These are phyloP conservation scores for Mycena polygramma DNA, from an alignment of 768 basidiomycete genomes.

Conservation along the genomic window DNA sequence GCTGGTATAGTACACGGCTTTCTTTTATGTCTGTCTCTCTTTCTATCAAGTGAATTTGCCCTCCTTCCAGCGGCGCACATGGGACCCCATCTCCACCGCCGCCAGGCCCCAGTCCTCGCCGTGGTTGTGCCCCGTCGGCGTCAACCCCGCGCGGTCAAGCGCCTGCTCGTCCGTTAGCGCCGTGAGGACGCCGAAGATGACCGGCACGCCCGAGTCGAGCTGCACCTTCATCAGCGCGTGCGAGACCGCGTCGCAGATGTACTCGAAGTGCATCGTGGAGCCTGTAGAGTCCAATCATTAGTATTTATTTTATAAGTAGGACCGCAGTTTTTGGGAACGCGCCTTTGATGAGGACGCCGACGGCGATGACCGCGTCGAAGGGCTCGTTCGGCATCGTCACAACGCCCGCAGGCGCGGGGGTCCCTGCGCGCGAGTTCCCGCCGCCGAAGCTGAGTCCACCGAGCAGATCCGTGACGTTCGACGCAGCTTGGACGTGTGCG, in stretches of 20 bases:
- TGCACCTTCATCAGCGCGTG: conserved; percentile 96
- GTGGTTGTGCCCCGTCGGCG: conserved; percentile 92
- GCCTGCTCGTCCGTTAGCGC: conserved; percentile 95
- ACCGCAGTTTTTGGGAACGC: neutral
- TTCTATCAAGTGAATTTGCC: conserved; percentile 65
- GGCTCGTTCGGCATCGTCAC: conserved; percentile 65
- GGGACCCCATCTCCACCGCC: conserved; percentile 92
- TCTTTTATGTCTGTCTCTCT: neutral
- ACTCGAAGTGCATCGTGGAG: conserved; percentile 99
- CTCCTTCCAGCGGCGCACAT: conserved; percentile 73
- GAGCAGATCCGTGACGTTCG: conserved; percentile 85
- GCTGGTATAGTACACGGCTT: conserved; percentile 13
- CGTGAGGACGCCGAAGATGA: conserved; percentile 97
- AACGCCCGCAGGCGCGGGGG: conserved; percentile 59
- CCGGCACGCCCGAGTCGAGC: conserved; percentile 92
- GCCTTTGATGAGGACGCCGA: conserved; percentile 97
- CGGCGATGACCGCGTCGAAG: conserved; percentile 96
- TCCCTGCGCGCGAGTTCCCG: conserved; percentile 62
- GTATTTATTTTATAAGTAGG: too few species aligned
- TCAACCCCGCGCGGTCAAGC: conserved; percentile 92
- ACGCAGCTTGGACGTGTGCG: conserved; percentile 83
- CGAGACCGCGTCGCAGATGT: conserved; percentile 94
- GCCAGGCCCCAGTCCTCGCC: conserved; percentile 98
- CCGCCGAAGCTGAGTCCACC: conserved; percentile 67
- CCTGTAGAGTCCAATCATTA: conserved; percentile 44